phyloP scores from a whole-genome alignment of 179 eudicot species.

The Drosera spatulata region DNA sequence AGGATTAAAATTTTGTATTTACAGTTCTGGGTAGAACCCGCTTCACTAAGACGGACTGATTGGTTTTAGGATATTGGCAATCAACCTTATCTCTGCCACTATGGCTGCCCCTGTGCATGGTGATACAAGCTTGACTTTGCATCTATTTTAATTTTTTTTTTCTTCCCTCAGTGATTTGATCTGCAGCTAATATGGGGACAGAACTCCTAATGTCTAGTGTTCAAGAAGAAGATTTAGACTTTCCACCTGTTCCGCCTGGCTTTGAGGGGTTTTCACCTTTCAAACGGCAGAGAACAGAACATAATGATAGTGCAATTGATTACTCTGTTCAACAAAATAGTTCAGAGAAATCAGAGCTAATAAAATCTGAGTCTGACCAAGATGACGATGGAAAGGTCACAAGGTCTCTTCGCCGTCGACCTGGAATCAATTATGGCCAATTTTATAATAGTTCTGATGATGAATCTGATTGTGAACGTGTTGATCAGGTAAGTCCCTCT shows the following conservation, averaged over 20 bases:
- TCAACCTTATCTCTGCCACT: not conserved
- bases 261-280: conserved; percentile 68
- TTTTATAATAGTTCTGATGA: conserved; percentile 44
- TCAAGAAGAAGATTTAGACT: conserved; percentile 71
- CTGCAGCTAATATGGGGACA: conserved; percentile 69
- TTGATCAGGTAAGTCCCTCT: conserved; percentile 25
- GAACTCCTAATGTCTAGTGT: conserved; percentile 51
- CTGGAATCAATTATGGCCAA: conserved; percentile 38
- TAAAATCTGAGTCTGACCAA: conserved; percentile 23
- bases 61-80: not conserved
- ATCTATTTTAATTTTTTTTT: not conserved
- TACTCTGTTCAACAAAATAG: conserved; percentile 42
- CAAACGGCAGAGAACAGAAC: conserved; percentile 44
- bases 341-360: conserved; percentile 28
- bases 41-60: not conserved
- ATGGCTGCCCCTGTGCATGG: not conserved
- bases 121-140: no score
- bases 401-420: conserved; percentile 45
- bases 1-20: no score
- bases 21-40: no score
- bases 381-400: conserved; percentile 32
- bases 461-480: conserved; percentile 60
- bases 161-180: not conserved
- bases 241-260: conserved; percentile 87
- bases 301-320: conserved; percentile 28